Base-by-base conservation (phyloP, 2,329 filamentous ascomycete genomes). In the Beauveria varroae region DNA sequence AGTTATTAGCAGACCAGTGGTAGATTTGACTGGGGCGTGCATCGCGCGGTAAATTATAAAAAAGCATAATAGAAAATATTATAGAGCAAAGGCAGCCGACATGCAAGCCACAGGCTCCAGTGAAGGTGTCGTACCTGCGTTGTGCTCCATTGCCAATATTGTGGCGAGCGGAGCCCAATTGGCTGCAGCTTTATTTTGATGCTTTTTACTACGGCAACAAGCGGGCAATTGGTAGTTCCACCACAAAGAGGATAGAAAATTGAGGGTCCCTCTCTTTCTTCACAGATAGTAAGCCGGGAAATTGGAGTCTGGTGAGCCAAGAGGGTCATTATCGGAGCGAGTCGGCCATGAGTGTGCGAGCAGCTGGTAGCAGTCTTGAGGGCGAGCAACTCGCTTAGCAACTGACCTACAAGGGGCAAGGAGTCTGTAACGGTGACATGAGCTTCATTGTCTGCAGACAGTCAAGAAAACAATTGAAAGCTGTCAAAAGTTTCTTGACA, bases 91-190 rank as follows among this genome's bases (percentile, higher is more conserved):
- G 16, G 20, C 18, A 40, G n/a, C n/a, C 9, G 10, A 40, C 34
- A 37, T 18, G 57, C 57, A 51, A 50, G 46, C 47, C 56, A 59
- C 55, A 20, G 56, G 34, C 46, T 26, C 47, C 46, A 52, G 28
- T 51, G 7, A 12, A 44, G 16, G 18, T 34, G 34, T 52, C 47
- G 57, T 59, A 51, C 57, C 57, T 59, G 57, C 47, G 37, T 57
- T 34, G 52, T 28, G 54, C 41, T 57, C 54, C 54, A 47, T 37
- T 37, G 43, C 20, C 34, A 59, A 59, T 59, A 43, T 51, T 59
- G 24, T 44, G 57, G 30, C 24, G 46, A 18, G 57, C 57, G 57
- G 57, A 59, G 57, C 47, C 57, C 20, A 37, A 24, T 24, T 22
- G 12, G 28, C 12, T 12, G 50, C 28, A 40, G 34, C 34, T 37